Conservation (phyloP, 1,284 basidiomycete genomes). For the Coriolopsis trogii region DNA sequence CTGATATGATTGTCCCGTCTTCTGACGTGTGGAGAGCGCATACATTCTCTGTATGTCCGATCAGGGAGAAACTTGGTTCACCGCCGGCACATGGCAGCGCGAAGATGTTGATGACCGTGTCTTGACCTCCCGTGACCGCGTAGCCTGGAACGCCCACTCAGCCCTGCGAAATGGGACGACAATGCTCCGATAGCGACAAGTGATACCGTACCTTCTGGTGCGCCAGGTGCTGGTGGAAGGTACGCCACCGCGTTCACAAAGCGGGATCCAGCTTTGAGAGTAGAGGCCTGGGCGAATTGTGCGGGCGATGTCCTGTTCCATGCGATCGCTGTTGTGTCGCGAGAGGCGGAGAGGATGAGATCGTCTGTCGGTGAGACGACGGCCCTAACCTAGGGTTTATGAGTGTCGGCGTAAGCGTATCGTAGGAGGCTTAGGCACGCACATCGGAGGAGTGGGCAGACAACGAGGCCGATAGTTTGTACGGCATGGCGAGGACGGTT, state of each 20-base stretch:
- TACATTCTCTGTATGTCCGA: conserved; percentile 92
- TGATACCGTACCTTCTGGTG: conserved; percentile 62
- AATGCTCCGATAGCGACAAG: neutral
- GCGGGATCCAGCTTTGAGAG: conserved; percentile 70
- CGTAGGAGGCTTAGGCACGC: conserved; percentile 35
- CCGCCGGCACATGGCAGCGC: conserved; percentile 56
- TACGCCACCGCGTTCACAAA: conserved; percentile 86
- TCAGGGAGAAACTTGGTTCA: conserved; percentile 78
- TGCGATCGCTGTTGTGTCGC: conserved; percentile 86
- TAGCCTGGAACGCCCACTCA: conserved; percentile 59
- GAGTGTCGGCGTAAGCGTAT: conserved; percentile 23
- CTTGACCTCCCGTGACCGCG: conserved; percentile 83
- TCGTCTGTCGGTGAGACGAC: conserved; percentile 70
- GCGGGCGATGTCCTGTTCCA: conserved; percentile 68
- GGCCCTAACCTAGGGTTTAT: conserved; percentile 66
- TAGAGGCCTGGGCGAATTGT: conserved; percentile 54
- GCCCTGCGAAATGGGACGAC: conserved; percentile 6
- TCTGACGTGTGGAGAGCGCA: conserved; percentile 81
- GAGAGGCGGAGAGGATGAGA: conserved; percentile 84
- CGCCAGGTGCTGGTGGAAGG: conserved; percentile 66
- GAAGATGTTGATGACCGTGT: conserved; percentile 84
- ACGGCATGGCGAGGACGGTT: conserved; percentile 57
- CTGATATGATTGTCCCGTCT: conserved; percentile 83
- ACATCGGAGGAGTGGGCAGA: conserved; percentile 75
- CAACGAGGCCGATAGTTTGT: conserved; percentile 83